Base-by-base conservation (phyloP, 2,329 filamentous ascomycete genomes). In the Juglanconis oblonga region DNA sequence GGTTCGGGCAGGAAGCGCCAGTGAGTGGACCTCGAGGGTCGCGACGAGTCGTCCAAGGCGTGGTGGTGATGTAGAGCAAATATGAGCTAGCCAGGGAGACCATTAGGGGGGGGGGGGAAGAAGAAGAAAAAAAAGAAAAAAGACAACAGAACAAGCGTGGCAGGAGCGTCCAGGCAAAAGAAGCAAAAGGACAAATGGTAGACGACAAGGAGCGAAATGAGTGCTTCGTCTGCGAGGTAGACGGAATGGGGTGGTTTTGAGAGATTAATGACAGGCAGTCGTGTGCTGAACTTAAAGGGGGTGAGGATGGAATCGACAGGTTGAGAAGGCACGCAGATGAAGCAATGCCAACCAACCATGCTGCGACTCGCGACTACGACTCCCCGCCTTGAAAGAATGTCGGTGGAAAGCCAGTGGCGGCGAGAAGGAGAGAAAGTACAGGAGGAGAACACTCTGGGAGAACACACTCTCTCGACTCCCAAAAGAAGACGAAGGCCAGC, bases 161-260 rank as follows among this genome's bases (percentile, higher is more conserved):
- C 24, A 24, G 24, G 24, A 24, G 24, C 24, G 24, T 24, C 24
- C 24, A 24, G 24, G 24, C 24, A 38, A 58, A 64, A 57, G 36
- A 45, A 40, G 36, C 58, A 55, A 44, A 59, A 60, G 49, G 61
- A 56, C 40, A 57, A 53, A 62, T 61, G 65, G 62, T 53, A 62
- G 58, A 63, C 62, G 62, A 51, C 10, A 51, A 40, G 38, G 57
- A 44, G 52, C 40, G 33, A 52, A 61, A 62, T 52, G 61, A 62
- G 54, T 31, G 61, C 62, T 13, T 62, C 66, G 53, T 69, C 57
- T 38, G 55, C 42, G 36, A 64, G 35, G 48, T 59, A 52, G 61
- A 57, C 51, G 54, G 45, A 50, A 61, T 45, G 52, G 53, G 53
- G 40, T 24, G 9, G 29, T 54, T 36, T 53, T 36, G 54, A 52